Conservation (phyloP, 1,284 basidiomycete species). For the Xanthoconium separans region DNA sequence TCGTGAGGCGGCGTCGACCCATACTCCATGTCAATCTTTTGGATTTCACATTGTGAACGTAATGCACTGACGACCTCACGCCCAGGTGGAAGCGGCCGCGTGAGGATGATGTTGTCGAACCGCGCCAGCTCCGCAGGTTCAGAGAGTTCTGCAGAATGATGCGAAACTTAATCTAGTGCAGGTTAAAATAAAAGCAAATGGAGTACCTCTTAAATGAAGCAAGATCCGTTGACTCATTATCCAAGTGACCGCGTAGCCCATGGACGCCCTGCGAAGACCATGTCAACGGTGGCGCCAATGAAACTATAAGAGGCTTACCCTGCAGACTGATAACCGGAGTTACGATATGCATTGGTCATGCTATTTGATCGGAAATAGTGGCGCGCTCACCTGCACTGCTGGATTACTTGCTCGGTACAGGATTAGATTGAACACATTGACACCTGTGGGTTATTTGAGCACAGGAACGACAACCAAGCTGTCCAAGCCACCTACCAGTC, state of each 20-base stretch:
- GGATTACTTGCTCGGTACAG: constrained; percentile 21
- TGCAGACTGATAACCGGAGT: constrained; percentile 23
- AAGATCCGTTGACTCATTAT: constrained; percentile 41
- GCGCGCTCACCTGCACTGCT: constrained; percentile 25
- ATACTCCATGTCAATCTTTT: constrained; percentile 31
- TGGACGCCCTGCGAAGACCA: constrained; percentile 25
- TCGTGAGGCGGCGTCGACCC: constrained; percentile 16
- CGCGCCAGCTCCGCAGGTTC: constrained; percentile 22
- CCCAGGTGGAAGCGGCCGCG: constrained; percentile 14
- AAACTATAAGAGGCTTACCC: constrained; percentile 24
- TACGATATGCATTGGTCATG: constrained; percentile 3
- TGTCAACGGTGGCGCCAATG: not conserved
- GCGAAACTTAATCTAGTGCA: not conserved
- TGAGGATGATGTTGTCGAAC: constrained; percentile 33
- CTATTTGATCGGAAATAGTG: constrained; percentile 12
- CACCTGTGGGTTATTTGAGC: constrained; percentile 15
- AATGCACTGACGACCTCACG: constrained; percentile 21
- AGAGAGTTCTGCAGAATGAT: constrained; percentile 23
- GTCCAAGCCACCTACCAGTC: constrained; percentile 28
- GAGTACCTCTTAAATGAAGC: constrained; percentile 33
- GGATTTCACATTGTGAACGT: constrained; percentile 23
- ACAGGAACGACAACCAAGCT: not conserved
- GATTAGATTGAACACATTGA: constrained; percentile 31
- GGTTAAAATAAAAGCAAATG: not conserved
- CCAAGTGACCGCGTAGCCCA: constrained; percentile 38